phyloP scores from a whole-genome alignment of 345 rosid genomes.

The Eucalyptus cladocalyx region DNA sequence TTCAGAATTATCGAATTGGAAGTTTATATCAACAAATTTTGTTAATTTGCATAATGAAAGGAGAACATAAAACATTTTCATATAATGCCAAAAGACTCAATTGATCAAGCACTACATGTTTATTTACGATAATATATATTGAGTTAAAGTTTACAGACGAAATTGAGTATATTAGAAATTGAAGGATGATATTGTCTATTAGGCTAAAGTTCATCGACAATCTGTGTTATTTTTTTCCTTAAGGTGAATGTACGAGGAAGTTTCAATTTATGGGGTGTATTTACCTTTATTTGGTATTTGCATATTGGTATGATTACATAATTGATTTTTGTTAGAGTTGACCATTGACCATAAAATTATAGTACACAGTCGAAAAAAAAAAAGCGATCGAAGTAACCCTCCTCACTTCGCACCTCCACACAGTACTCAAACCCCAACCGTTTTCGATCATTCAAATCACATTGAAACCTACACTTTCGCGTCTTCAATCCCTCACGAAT shows the following conservation, averaged over 20 bases:
- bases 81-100: not conserved
- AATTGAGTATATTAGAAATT: not conserved
- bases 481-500: not conserved
- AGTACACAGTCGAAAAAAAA: fast-evolving
- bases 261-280: not conserved
- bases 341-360: no score
- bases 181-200: fast-evolving
- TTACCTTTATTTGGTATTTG: not conserved
- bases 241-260: not conserved
- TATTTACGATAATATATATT: fast-evolving
- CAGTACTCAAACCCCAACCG: not conserved
- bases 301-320: not conserved
- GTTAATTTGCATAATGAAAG: not conserved
- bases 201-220: fast-evolving
- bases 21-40: not conserved
- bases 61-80: not conserved
- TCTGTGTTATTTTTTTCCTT: not conserved
- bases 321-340: not conserved
- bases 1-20: fast-evolving
- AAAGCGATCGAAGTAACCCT: not conserved
- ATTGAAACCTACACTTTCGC: not conserved
- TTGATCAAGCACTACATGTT: not conserved
- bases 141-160: fast-evolving
- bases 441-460: not conserved
- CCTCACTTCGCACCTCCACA: not conserved